Evolutionary conservation across 2,329 filamentous ascomycete genomes (phyloP).

Genomic region (Neofusicoccum ribis): DNA sequence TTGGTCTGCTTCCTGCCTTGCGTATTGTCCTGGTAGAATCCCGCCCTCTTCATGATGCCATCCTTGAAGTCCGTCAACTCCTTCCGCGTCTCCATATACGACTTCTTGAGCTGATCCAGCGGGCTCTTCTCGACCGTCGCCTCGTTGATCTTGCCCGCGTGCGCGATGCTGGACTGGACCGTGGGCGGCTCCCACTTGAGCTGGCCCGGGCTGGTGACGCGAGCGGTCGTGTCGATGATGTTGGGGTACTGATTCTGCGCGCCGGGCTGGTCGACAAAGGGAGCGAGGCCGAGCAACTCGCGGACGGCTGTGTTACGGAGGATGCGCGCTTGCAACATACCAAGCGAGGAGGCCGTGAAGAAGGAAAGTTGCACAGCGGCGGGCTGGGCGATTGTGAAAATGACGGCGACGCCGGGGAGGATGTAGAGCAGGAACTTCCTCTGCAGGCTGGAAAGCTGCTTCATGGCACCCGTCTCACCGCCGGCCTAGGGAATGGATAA

Average conservation of each 20-base stretch:
- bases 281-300: slow-evolving; percentile 39
- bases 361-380: slow-evolving; percentile 66
- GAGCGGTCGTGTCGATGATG: neutral
- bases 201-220: neutral
- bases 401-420: slow-evolving; percentile 55
- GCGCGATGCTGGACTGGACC: neutral
- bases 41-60: slow-evolving; percentile 16
- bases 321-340: slow-evolving; percentile 39
- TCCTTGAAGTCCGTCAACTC: slow-evolving; percentile 3
- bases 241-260: too few relatives aligned
- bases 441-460: slow-evolving; percentile 31
- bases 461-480: slow-evolving; percentile 49
- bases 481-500: slow-evolving; percentile 39
- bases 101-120: neutral
- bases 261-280: slow-evolving; percentile 23
- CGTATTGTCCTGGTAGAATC: neutral
- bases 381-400: slow-evolving; percentile 57
- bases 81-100: neutral
- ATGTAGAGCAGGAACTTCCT: slow-evolving; percentile 46
- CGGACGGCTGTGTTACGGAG: slow-evolving; percentile 41
- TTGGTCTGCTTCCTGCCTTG: slow-evolving; percentile 8
- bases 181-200: slow-evolving; percentile 17
- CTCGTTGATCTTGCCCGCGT: neutral
- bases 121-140: neutral
- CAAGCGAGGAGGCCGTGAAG: slow-evolving; percentile 45